Evolutionary conservation across 306 rosid species (phyloP).

Genomic region (Prosopis cineraria): DNA sequence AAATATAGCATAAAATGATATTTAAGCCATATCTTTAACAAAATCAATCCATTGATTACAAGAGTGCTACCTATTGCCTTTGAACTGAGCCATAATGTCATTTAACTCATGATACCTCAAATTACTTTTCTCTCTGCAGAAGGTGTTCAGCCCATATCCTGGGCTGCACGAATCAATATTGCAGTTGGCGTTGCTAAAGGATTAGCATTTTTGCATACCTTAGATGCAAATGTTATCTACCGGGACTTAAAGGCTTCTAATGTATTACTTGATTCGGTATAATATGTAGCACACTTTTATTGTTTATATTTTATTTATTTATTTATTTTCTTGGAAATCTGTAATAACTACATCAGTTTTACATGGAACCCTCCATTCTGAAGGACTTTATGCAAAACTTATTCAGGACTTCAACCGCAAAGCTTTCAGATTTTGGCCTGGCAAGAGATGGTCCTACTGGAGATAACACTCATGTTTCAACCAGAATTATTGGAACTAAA

Average conservation of each 20-base stretch:
- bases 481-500: slow-evolving; percentile 84
- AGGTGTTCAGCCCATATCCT: slow-evolving; percentile 80
- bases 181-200: slow-evolving; percentile 81
- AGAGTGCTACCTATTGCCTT: slow-evolving; percentile 3
- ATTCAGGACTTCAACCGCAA: slow-evolving; percentile 78
- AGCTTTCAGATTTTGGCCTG: slow-evolving; percentile 91
- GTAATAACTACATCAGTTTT: background rate
- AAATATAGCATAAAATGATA: background rate
- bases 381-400: slow-evolving; percentile 22
- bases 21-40: background rate
- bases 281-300: slow-evolving; percentile 27
- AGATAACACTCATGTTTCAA: slow-evolving; percentile 94
- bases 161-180: slow-evolving; percentile 71
- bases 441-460: slow-evolving; percentile 99
- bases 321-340: background rate
- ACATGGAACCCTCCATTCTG: slow-evolving; percentile 21
- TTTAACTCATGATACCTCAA: slow-evolving; percentile 5
- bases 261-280: slow-evolving; percentile 88
- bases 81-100: slow-evolving; percentile 4
- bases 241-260: slow-evolving; percentile 97
- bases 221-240: slow-evolving; percentile 77
- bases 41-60: background rate
- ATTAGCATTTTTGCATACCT: slow-evolving; percentile 72
- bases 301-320: no score
- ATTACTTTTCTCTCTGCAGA: slow-evolving; percentile 47